These are phyloP conservation scores for Nakazawaea populi DNA, from an alignment of 805 yeast species.

Conservation along the genomic window DNA sequence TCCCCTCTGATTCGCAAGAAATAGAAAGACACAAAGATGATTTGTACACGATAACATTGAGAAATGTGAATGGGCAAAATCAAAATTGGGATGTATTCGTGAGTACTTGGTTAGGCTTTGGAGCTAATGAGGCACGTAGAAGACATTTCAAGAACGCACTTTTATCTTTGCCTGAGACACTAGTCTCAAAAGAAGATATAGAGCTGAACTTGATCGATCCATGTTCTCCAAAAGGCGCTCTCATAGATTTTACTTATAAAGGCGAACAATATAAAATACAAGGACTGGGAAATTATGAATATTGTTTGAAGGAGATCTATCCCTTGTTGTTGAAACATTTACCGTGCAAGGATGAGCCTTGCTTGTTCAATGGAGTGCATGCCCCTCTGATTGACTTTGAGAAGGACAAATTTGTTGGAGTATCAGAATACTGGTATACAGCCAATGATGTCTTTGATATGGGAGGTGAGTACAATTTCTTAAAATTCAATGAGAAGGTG, in stretches of 20 bases:
- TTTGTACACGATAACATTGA: slow-evolving; percentile 56
- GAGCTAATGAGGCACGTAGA: slow-evolving; percentile 88
- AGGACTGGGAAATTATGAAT: slow-evolving; percentile 78
- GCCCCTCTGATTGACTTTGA: slow-evolving; percentile 83
- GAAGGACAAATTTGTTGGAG: slow-evolving; percentile 81
- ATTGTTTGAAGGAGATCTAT: slow-evolving; percentile 65
- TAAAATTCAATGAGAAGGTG: slow-evolving; percentile 59
- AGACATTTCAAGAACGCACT: slow-evolving; percentile 58
- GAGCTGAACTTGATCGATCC: slow-evolving; percentile 59
- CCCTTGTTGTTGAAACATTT: slow-evolving; percentile 73
- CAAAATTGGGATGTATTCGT: slow-evolving; percentile 87
- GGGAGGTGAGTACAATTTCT: slow-evolving; percentile 84
- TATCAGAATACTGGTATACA: slow-evolving; percentile 96
- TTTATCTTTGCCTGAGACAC: slow-evolving; percentile 39
- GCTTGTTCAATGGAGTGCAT: slow-evolving; percentile 92
- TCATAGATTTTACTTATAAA: slow-evolving; percentile 38
- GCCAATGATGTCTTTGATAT: slow-evolving; percentile 85
- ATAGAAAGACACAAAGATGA: slow-evolving; percentile 65
- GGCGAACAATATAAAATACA: slow-evolving; percentile 42
- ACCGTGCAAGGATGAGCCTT: slow-evolving; percentile 85
- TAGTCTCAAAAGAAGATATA: slow-evolving; percentile 40
- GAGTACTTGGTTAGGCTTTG: slow-evolving; percentile 96
- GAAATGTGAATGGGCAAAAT: slow-evolving; percentile 62
- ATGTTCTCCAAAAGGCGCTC: slow-evolving; percentile 68
- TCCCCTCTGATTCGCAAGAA: slow-evolving; percentile 62